phyloP scores from a whole-genome alignment of 2,329 filamentous ascomycete genomes.

The Arachnomyces sp. region DNA sequence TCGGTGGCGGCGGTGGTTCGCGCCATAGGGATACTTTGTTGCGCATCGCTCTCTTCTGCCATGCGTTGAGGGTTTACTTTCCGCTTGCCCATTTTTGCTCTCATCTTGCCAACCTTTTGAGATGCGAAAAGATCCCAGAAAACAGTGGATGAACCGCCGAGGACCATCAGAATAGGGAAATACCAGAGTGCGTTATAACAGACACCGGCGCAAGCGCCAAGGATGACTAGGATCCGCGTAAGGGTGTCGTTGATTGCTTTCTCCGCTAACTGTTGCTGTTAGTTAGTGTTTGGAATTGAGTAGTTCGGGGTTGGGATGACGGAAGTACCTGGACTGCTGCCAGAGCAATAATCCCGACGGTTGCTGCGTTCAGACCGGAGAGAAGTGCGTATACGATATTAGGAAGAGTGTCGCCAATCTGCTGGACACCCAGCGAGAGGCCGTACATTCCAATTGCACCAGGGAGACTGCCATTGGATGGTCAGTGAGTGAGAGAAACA shows the following conservation, averaged over 20 bases:
- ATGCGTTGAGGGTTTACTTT: constrained; percentile 9
- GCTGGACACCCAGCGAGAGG: constrained; percentile 57
- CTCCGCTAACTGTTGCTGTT: constrained; percentile 47
- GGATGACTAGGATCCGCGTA: constrained; percentile 57
- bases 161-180: constrained; percentile 57
- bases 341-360: constrained; percentile 63
- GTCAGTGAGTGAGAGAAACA: not conserved
- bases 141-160: constrained; percentile 47
- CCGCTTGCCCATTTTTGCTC: constrained; percentile 14
- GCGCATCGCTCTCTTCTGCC: constrained; percentile 10
- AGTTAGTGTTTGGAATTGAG: constrained; percentile 4
- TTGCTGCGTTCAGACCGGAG: constrained; percentile 63
- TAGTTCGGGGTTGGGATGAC: not conserved
- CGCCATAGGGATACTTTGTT: constrained; percentile 6
- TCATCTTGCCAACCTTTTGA: constrained; percentile 33
- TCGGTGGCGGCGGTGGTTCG: constrained; percentile 1
- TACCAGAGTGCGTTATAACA: constrained; percentile 70
- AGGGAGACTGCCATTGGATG: constrained; percentile 45
- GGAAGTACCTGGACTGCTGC: constrained; percentile 49
- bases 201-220: constrained; percentile 57
- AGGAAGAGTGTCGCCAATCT: constrained; percentile 53
- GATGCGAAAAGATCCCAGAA: constrained; percentile 51
- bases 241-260: constrained; percentile 61
- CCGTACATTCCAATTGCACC: constrained; percentile 64
- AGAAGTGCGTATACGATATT: constrained; percentile 59